A percentile compares a stretch with the other conserved stretches of the same genome.
These are phyloP conservation scores for Betula pendula DNA, from an alignment of 306 rosid species.

Conservation along the genomic window DNA sequence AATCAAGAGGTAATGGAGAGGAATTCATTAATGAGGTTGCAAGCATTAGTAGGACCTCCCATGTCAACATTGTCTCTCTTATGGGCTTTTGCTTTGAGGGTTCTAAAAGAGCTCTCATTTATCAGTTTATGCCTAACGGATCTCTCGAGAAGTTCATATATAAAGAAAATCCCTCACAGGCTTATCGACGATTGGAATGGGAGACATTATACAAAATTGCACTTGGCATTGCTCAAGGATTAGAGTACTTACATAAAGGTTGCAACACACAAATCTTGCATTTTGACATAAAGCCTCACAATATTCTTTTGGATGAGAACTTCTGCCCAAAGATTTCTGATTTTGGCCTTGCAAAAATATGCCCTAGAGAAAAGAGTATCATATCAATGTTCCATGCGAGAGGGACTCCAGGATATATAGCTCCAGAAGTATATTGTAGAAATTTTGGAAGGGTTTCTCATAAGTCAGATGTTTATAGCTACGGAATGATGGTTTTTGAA, in stretches of 20 bases:
- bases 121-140: conserved; percentile 4
- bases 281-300: conserved; percentile 27
- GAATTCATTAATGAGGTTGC: conserved; percentile 42
- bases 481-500: conserved; percentile 46
- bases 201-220: not conserved
- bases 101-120: conserved; percentile 18
- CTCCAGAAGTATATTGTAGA: conserved; percentile 34
- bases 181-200: not conserved
- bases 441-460: conserved; percentile 38
- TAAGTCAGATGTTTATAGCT: conserved; percentile 42
- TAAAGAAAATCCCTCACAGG: not conserved
- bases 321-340: conserved; percentile 40
- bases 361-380: conserved; percentile 33
- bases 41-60: not conserved
- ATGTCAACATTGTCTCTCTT: not conserved
- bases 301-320: conserved; percentile 39
- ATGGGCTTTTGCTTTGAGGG: conserved; percentile 3
- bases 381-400: conserved; percentile 35
- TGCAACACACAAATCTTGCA: not conserved
- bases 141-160: not conserved
- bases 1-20: conserved; percentile 12
- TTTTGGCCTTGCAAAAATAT: conserved; percentile 47
- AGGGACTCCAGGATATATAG: conserved; percentile 41
- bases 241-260: conserved; percentile 2
- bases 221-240: not conserved